Conservation (phyloP, 176 grass and related monocot species). For the bread wheat (Triticum aestivum) region DNA sequence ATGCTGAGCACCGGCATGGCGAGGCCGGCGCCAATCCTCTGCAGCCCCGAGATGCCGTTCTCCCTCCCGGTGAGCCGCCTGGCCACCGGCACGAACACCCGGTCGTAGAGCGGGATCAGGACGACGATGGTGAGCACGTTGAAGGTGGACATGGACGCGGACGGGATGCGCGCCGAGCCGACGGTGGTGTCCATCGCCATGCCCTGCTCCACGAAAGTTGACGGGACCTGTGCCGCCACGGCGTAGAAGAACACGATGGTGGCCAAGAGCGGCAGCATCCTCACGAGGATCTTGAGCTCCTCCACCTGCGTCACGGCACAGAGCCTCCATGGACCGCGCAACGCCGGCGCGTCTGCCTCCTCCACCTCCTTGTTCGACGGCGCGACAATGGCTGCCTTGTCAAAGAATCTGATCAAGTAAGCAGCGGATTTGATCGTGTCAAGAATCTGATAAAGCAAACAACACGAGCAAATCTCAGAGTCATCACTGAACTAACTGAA, state of each 20-base stretch:
- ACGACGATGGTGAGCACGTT: background rate
- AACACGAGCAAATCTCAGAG: background rate
- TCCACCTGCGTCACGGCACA: constrained; percentile 22
- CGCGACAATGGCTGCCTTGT: constrained; percentile 13
- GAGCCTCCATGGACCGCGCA: constrained; percentile 11
- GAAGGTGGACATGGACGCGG: constrained; percentile 3
- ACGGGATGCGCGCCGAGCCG: constrained; percentile 1
- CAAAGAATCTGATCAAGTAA: constrained; percentile 23
- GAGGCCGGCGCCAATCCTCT: background rate
- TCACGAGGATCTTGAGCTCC: constrained; percentile 28
- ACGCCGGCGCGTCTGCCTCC: background rate
- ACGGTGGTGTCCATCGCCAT: constrained; percentile 3
- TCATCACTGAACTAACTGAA: background rate
- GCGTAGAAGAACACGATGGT: constrained; percentile 13
- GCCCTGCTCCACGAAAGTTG: constrained; percentile 30
- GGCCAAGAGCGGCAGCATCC: constrained; percentile 22
- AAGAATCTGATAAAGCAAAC: background rate
- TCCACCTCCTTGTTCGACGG: background rate
- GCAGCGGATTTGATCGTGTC: background rate
- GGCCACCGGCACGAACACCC: background rate
- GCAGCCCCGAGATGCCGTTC: constrained; percentile 2
- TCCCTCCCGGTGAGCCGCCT: background rate
- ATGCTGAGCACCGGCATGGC: constrained; percentile 13
- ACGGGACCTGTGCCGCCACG: background rate
- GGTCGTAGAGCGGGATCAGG: constrained; percentile 21